Conservation (phyloP, 768 basidiomycete genomes). For the Pisolithus sp. region DNA sequence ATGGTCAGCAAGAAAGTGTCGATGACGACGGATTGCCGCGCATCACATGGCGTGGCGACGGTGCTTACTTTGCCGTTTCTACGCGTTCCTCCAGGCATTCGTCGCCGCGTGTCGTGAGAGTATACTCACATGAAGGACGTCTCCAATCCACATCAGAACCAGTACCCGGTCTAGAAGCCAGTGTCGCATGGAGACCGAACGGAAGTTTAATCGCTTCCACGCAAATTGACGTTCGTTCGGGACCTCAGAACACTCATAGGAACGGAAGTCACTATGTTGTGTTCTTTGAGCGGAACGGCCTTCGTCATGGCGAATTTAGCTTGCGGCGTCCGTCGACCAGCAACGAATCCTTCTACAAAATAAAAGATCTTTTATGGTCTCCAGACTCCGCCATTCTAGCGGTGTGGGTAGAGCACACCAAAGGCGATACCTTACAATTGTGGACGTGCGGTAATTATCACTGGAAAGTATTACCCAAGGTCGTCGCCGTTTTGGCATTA, state of each 20-base stretch:
- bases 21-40: conserved; percentile 68
- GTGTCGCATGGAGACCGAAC: conserved; percentile 78
- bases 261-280: conserved; percentile 77
- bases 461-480: conserved; percentile 45
- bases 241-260: conserved; percentile 60
- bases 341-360: conserved; percentile 57
- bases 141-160: conserved; percentile 83
- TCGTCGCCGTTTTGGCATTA: background rate
- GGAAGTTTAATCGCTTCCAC: conserved; percentile 80
- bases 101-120: conserved; percentile 21
- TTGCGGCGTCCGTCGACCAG: conserved; percentile 36
- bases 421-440: conserved; percentile 79
- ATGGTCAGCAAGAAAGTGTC: conserved; percentile 46
- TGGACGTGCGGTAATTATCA: conserved; percentile 96
- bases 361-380: conserved; percentile 81
- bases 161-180: conserved; percentile 75
- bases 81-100: conserved; percentile 44
- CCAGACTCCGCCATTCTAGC: conserved; percentile 80
- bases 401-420: conserved; percentile 71
- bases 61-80: conserved; percentile 80
- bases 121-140: conserved; percentile 40
- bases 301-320: conserved; percentile 85
- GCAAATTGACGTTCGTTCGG: conserved; percentile 70
- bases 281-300: conserved; percentile 93
- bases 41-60: conserved; percentile 94